Conservation (phyloP, 2,329 filamentous ascomycete species). For the Hymenoscyphus linearis region DNA sequence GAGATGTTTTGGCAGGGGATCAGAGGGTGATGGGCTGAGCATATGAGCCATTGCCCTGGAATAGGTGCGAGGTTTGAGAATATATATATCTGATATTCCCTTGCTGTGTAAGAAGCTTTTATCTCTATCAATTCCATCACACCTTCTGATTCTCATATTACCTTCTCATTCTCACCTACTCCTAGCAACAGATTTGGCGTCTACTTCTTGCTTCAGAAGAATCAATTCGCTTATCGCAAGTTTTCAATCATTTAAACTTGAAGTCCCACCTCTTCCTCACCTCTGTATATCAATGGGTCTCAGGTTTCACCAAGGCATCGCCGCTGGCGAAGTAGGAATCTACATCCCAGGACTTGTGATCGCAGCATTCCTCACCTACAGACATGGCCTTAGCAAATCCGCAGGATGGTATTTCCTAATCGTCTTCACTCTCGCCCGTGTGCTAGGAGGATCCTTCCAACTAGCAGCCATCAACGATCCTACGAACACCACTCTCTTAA, state of each 20-base stretch:
- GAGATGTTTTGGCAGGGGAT: neutral
- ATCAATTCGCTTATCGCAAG: neutral
- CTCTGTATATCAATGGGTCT: constrained; percentile 20
- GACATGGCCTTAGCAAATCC: constrained; percentile 41
- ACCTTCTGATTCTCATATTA: neutral
- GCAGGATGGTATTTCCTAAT: constrained; percentile 50
- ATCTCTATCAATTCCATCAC: neutral
- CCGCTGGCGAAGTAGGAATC: constrained; percentile 39
- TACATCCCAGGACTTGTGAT: constrained; percentile 36
- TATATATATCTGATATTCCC: neutral
- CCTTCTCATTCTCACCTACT: neutral
- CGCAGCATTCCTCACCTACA: constrained; percentile 35
- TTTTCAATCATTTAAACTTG: neutral
- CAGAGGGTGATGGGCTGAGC: neutral
- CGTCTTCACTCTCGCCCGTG: constrained; percentile 46
- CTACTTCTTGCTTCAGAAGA: neutral
- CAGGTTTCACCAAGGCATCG: constrained; percentile 34
- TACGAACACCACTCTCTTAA: constrained; percentile 34
- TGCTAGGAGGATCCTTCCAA: constrained; percentile 45
- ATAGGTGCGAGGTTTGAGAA: neutral
- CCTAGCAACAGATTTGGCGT: neutral
- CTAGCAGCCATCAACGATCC: constrained; percentile 44
- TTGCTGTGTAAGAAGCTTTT: neutral
- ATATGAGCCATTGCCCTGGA: neutral
- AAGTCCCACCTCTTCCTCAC: neutral